Evolutionary conservation across 148 eudicot genomes (phyloP).

Genomic region (Nyssa sinensis): DNA sequence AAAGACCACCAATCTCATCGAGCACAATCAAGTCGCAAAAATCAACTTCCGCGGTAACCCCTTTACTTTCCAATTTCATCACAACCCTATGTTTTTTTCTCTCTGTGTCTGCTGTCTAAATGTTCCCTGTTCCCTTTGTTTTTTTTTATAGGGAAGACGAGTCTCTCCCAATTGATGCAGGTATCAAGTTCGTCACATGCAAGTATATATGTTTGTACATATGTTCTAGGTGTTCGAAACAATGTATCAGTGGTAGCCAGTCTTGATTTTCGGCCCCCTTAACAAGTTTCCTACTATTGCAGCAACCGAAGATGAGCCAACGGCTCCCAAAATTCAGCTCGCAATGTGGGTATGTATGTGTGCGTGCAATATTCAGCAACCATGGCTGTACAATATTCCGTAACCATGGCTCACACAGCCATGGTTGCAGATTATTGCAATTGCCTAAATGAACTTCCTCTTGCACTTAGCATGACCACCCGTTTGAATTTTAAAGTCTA

Average conservation of each 20-base stretch:
- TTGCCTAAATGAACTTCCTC: neutral
- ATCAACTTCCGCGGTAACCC: conserved; percentile 26
- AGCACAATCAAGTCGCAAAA: conserved; percentile 47
- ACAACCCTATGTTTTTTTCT: neutral
- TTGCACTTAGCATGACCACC: neutral
- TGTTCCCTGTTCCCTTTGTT: neutral
- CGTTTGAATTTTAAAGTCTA: neutral
- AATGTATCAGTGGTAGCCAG: neutral
- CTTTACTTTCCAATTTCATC: neutral
- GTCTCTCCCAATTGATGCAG: conserved; percentile 67
- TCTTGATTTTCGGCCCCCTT: neutral
- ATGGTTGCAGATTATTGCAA: neutral
- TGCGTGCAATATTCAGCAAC: no score
- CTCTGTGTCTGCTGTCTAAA: neutral
- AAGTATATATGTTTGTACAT: neutral
- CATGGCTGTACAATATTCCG: no score
- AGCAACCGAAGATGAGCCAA: conserved; percentile 42
- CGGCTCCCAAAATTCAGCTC: conserved; percentile 62
- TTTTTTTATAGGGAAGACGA: conserved; percentile 39
- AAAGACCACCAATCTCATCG: conserved; percentile 47
- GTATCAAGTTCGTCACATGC: conserved; percentile 10
- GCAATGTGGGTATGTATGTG: conserved; percentile 85
- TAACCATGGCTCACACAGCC: no score
- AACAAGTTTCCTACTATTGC: conserved; percentile 16
- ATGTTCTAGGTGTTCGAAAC: conserved; percentile 21